A percentile compares a stretch with the other conserved stretches of the same genome.
Conservation (phyloP, 225 moss, liverwort and hornwort genomes). For the Physcomitrellopsis africana region DNA sequence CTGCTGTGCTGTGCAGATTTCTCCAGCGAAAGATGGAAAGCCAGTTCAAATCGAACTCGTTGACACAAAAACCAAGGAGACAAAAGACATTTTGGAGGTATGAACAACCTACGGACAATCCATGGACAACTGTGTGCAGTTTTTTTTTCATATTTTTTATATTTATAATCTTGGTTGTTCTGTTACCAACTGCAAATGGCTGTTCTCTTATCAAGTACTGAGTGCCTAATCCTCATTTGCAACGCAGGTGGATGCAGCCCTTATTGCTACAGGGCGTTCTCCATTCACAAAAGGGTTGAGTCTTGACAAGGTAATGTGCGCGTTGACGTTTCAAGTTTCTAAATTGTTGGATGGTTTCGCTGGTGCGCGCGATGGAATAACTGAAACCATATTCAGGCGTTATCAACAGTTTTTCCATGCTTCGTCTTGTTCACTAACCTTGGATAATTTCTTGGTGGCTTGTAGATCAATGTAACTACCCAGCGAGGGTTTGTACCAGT, state of each 20-base stretch:
- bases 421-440: conserved; percentile 2
- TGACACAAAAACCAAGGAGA: conserved; percentile 91
- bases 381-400: neutral
- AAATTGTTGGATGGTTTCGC: neutral
- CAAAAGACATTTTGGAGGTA: conserved; percentile 83
- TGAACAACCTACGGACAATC: no score
- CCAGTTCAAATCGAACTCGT: conserved; percentile 93
- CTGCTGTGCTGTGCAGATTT: conserved; percentile 59
- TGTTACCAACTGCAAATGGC: neutral
- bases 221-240: conserved; percentile 13
- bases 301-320: conserved; percentile 76
- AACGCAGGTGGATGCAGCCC: conserved; percentile 93
- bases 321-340: neutral
- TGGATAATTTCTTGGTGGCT: conserved; percentile 13
- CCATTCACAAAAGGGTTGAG: conserved; percentile 97
- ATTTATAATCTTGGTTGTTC: neutral
- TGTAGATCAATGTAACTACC: conserved; percentile 81
- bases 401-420: conserved; percentile 4
- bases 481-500: conserved; percentile 96
- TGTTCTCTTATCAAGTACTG: neutral
- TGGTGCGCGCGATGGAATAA: conserved; percentile 18
- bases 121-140: neutral
- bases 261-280: conserved; percentile 95
- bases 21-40: conserved; percentile 90
- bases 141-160: neutral